Percentiles rank a stretch among this genome's conserved stretches.
phyloP scores from a whole-genome alignment of 2,329 filamentous ascomycete species.

The Aureobasidium mangrovei region DNA sequence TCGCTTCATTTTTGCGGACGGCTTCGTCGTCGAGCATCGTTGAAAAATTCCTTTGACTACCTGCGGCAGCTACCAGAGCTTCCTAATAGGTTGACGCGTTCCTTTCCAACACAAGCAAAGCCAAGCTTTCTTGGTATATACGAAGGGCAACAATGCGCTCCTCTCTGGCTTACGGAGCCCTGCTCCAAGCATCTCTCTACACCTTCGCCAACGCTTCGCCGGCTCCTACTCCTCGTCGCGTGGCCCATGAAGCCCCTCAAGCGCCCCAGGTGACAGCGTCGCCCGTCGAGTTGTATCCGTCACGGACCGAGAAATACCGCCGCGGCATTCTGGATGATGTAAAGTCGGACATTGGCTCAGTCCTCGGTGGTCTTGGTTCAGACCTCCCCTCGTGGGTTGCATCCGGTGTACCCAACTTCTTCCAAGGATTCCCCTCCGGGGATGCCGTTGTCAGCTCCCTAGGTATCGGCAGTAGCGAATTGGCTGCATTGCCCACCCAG shows the following conservation, averaged over 20 bases:
- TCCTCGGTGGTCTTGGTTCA: slow-evolving; percentile 44
- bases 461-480: slow-evolving; percentile 48
- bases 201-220: slow-evolving; percentile 21
- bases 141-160: slow-evolving; percentile 6
- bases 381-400: slow-evolving; percentile 52
- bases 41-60: no score
- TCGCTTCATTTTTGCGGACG: background rate
- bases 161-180: slow-evolving; percentile 10
- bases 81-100: background rate
- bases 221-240: slow-evolving; percentile 15
- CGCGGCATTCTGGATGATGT: slow-evolving; percentile 45
- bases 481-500: slow-evolving; percentile 57
- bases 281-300: slow-evolving; percentile 33
- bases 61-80: background rate
- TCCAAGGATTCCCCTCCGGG: slow-evolving; percentile 54
- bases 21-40: no score
- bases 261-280: slow-evolving; percentile 43
- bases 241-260: slow-evolving; percentile 17
- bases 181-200: slow-evolving; percentile 13
- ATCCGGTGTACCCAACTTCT: slow-evolving; percentile 57
- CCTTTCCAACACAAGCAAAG: slow-evolving; percentile 1
- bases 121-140: slow-evolving; percentile 3
- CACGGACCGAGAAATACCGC: slow-evolving; percentile 34
- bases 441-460: slow-evolving; percentile 40
- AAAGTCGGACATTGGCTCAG: slow-evolving; percentile 31